phyloP scores from a whole-genome alignment of 1,139 yeast species.

The Blastobotrys capitulatus region DNA sequence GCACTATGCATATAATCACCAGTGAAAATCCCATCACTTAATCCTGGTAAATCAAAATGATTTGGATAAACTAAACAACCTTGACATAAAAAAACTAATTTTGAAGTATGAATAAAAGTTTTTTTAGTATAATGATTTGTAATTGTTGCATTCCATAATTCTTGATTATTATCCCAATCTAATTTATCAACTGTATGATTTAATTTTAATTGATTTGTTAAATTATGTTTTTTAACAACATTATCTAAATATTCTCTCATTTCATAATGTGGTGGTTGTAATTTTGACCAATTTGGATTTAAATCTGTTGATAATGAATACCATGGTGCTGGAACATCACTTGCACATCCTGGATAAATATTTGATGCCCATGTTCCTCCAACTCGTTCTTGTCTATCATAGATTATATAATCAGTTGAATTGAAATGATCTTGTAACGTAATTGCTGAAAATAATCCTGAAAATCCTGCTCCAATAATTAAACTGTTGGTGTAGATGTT shows the following conservation, averaged over 20 bases:
- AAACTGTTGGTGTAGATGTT: neutral
- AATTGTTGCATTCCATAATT: constrained; percentile 22
- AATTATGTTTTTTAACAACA: constrained; percentile 22
- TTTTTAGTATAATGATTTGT: constrained; percentile 24
- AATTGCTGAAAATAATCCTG: constrained; percentile 30
- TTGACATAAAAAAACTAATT: constrained; percentile 21
- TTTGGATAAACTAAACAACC: constrained; percentile 25
- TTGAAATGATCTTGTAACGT: constrained; percentile 31
- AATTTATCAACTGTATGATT: constrained; percentile 20
- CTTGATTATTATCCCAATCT: constrained; percentile 25
- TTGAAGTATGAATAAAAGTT: constrained; percentile 15
- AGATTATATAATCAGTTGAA: constrained; percentile 34
- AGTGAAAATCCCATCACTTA: constrained; percentile 26
- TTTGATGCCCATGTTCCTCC: constrained; percentile 29
- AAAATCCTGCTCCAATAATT: constrained; percentile 28
- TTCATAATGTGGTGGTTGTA: constrained; percentile 24
- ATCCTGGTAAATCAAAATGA: constrained; percentile 24
- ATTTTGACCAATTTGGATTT: constrained; percentile 27
- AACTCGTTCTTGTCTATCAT: constrained; percentile 29
- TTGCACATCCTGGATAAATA: constrained; percentile 28
- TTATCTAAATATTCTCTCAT: constrained; percentile 22
- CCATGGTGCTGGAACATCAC: constrained; percentile 28
- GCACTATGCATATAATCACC: constrained; percentile 27
- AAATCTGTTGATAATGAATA: constrained; percentile 27
- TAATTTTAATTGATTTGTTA: constrained; percentile 19